These are phyloP conservation scores for Wickerhamomyces rabaulensis DNA, from an alignment of 805 yeast genomes.

Conservation along the genomic window DNA sequence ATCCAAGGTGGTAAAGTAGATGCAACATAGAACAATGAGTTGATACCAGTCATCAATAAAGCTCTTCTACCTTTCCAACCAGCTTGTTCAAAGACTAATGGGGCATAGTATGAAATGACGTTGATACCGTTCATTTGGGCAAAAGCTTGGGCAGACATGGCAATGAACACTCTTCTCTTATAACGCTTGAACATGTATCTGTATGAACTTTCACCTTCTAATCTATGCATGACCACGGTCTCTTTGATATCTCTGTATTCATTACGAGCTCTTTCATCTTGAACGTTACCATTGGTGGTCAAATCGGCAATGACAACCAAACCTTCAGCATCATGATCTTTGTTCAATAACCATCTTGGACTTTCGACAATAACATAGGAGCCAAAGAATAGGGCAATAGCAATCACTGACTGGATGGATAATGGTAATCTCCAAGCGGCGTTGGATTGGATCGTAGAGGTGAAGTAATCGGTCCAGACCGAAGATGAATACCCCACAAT, in stretches of 20 bases:
- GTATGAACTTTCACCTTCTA: constrained; percentile 78
- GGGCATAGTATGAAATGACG: constrained; percentile 89
- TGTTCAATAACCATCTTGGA: constrained; percentile 86
- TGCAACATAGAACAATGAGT: constrained; percentile 50
- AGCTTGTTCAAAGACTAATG: constrained; percentile 89
- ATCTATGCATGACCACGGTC: constrained; percentile 63
- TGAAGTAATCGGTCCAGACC: constrained; percentile 82
- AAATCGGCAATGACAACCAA: constrained; percentile 79
- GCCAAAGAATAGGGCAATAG: constrained; percentile 62
- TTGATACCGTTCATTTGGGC: constrained; percentile 94
- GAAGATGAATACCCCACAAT: constrained; percentile 75
- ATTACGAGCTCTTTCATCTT: constrained; percentile 58
- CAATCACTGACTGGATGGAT: constrained; percentile 70
- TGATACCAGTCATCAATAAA: constrained; percentile 84
- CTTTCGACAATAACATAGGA: constrained; percentile 79
- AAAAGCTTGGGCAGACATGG: constrained; percentile 86
- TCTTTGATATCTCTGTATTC: constrained; percentile 83
- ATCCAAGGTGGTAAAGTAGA: constrained; percentile 90
- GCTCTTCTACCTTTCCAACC: constrained; percentile 92
- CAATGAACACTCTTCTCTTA: constrained; percentile 73
- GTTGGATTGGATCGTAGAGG: constrained; percentile 57
- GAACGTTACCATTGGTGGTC: constrained; percentile 72
- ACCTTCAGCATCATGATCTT: constrained; percentile 78
- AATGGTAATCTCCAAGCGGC: constrained; percentile 78
- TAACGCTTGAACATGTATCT: constrained; percentile 72